Evolutionary conservation across 805 yeast genomes (phyloP), one percentile per base, ranked within the genome.

Genomic region (Komagataella pastoris): DNA sequence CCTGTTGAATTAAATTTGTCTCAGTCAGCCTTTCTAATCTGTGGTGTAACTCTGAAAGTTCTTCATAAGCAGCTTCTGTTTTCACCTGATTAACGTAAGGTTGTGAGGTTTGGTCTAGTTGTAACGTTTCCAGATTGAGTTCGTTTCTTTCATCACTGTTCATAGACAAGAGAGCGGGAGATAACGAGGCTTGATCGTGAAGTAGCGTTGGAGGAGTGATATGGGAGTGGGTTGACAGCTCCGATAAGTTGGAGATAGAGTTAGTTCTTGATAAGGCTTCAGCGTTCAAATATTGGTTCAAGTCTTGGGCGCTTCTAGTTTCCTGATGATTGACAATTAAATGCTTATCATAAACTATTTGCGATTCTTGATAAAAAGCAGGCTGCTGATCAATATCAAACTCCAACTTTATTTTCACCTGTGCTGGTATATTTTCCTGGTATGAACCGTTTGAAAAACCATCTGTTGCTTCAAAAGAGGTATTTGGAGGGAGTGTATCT

Each of bases 1-100:
- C 46, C 14, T 56, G 57, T 14, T 57, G 56, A 21, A 54, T 55
- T 43, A 60, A 49, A 50, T 58, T 60, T 17, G 57, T 55, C 43
- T 61, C 63, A 1, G 62, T 58, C 14, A 61, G 49, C 12, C 49
- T 52, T 21, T 57, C 55, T 17, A 57, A 48, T 7, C 43, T 24
- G 40, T 44, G 48, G 46, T 57, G 53, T 5, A 54, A 36, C 36
- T 49, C 45, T 7, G 50, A 45, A 17, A 58, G 48, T 17, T 49
- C 52, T 47, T 56, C 54, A 46, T 50, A 58, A 3, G 56, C 53
- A 21, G 48, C 6, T 7, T 17, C 48, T 8, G 48, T 24, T 47
- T 21, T 17, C 14, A 17, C 12, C 48, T 21, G 48, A 47, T 47
- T 7, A 1, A 18, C 12, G 18, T 48, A 45, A 18, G 30, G 18